Evolutionary conservation across 805 yeast species (phyloP).

Genomic region (Blastobotrys muscicola): DNA sequence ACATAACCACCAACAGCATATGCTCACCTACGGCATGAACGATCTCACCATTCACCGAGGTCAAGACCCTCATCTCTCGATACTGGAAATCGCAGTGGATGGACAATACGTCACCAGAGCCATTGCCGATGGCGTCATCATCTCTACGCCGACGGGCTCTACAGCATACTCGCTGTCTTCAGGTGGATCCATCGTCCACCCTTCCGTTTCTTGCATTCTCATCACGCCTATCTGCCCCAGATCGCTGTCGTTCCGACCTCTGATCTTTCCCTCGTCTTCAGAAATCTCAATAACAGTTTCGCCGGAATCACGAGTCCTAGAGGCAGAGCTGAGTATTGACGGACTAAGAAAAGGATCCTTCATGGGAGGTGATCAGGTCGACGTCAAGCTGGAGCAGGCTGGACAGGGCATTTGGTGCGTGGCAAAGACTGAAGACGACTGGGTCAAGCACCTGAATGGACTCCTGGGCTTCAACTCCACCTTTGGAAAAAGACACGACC

Average conservation of each 20-base stretch:
- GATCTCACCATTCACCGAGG: constrained; percentile 87
- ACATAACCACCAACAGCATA: constrained; percentile 6
- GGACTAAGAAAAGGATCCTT: constrained; percentile 70
- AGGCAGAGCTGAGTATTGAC: constrained; percentile 65
- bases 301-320: constrained; percentile 28
- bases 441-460: constrained; percentile 87
- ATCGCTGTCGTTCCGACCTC: constrained; percentile 81
- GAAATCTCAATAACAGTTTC: constrained; percentile 39
- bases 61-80: constrained; percentile 72
- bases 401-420: constrained; percentile 74
- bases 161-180: constrained; percentile 85
- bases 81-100: constrained; percentile 76
- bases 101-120: constrained; percentile 80
- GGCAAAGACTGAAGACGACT: constrained; percentile 72
- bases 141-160: constrained; percentile 90
- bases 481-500: constrained; percentile 36
- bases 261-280: constrained; percentile 69
- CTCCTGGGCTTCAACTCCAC: constrained; percentile 81
- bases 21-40: constrained; percentile 74
- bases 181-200: constrained; percentile 91
- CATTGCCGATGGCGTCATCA: constrained; percentile 81
- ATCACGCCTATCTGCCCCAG: constrained; percentile 90
- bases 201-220: constrained; percentile 71
- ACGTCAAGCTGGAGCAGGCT: constrained; percentile 21
- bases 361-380: constrained; percentile 49